Evolutionary conservation across 1,284 basidiomycete species (phyloP), one percentile per base, ranked within the genome.

Genomic region (Vanrija sp.): DNA sequence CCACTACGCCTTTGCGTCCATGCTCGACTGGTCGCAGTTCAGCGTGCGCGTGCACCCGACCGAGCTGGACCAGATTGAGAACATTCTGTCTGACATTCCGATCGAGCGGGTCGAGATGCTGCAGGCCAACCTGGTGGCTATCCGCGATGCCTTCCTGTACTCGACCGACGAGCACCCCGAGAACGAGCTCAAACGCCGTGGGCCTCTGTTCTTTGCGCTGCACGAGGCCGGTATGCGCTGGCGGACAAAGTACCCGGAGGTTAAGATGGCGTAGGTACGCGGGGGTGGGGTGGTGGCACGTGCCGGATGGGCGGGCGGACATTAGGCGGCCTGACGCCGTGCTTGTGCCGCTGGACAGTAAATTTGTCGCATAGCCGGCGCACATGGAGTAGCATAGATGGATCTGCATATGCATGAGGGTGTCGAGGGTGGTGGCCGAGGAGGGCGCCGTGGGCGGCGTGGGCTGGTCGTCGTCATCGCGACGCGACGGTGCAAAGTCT

Each of bases 121-220:
- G 56, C 78, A 79, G 56, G 69, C 73, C 23, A 75, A 78, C 51
- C 55, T 78, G 20, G 63, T 78, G 27, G 66, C 71, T 23, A 65
- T 78, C 15, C 63, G 78, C 42, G 77, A 78, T 19, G 77, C 75
- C n/a, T 78, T 78, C 63, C 43, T 79, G 22, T 78, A 78, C 57
- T 60, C 75, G 12, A 56, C 56, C 3, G 74, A 76, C 57, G 75
- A 73, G 54, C 23, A 48, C 27, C 66, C 69, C 9, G 66, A 72
- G 53, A 71, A 68, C 16, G 73, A 75, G 59, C 56, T 75, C 27
- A 44, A 59, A 19, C 65, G 70, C 44, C 61, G 65, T 37, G 76
- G 76, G 9, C 76, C 76, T n/a, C 64, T 78, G 56, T 78, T 69
- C 60, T 78, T 72, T 56, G 70, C 71, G 10, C 47, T 78, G 37